These are phyloP conservation scores for Basipetospora sp. DNA, from an alignment of 2,329 filamentous ascomycete species.

Conservation along the genomic window DNA sequence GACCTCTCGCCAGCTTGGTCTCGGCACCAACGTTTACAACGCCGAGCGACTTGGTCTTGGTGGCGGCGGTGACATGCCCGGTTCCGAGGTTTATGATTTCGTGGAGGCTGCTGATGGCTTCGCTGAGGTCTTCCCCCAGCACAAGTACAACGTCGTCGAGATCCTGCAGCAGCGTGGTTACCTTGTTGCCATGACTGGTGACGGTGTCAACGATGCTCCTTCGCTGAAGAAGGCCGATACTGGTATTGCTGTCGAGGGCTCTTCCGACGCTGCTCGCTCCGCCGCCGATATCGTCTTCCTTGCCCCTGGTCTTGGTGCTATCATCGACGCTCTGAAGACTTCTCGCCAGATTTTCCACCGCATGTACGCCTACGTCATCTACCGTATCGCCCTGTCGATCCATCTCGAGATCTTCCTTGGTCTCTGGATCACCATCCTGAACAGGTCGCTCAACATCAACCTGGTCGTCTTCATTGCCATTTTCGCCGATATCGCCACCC, in stretches of 20 bases:
- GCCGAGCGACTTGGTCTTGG: constrained; percentile 82
- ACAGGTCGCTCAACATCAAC: constrained; percentile 70
- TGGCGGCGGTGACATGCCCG: constrained; percentile 81
- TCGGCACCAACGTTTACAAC: constrained; percentile 88
- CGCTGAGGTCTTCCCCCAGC: constrained; percentile 85
- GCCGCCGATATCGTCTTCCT: constrained; percentile 91
- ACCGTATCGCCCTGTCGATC: constrained; percentile 82
- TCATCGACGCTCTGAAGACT: constrained; percentile 85
- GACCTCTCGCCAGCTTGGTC: constrained; percentile 78
- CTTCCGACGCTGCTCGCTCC: constrained; percentile 78
- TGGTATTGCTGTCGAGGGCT: constrained; percentile 85
- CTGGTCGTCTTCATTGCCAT: constrained; percentile 89
- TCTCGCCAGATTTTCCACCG: constrained; percentile 91
- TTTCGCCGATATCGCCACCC: constrained; percentile 81
- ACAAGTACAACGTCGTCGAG: constrained; percentile 90
- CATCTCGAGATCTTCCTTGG: constrained; percentile 86
- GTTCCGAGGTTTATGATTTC: constrained; percentile 88
- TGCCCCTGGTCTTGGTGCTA: constrained; percentile 76
- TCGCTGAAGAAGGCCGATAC: constrained; percentile 93
- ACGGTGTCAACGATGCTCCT: constrained; percentile 86
- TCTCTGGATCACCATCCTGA: constrained; percentile 80
- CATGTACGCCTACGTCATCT: constrained; percentile 92
- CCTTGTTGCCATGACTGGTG: constrained; percentile 90
- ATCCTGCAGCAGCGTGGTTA: constrained; percentile 88
- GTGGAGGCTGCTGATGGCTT: constrained; percentile 91